phyloP scores from a whole-genome alignment of 768 basidiomycete species.

The Collybiopsis confluens region DNA sequence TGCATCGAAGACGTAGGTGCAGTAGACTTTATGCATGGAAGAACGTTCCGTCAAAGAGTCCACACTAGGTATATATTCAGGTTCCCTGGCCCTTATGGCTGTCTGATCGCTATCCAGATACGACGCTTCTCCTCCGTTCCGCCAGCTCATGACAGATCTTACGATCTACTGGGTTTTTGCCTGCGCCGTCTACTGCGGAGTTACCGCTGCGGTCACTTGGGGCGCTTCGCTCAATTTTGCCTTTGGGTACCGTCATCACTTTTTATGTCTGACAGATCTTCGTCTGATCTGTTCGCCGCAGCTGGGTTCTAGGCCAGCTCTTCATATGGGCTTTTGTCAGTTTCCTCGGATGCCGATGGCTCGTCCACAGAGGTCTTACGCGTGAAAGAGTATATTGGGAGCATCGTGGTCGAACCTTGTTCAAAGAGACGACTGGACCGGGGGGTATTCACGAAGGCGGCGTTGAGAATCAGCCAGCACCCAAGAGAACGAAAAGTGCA shows the following conservation, averaged over 20 bases:
- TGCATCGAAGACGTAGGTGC: conserved; percentile 26
- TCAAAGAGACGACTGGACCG: background rate
- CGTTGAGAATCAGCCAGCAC: background rate
- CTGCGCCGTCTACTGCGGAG: conserved; percentile 20
- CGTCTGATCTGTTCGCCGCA: no score
- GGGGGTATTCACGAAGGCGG: conserved; percentile 1
- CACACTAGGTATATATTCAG: conserved; percentile 19
- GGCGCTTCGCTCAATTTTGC: conserved; percentile 21
- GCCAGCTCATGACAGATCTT: conserved; percentile 19
- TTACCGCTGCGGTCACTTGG: conserved; percentile 27
- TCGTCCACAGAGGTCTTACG: conserved; percentile 16
- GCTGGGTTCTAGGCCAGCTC: conserved; percentile 20
- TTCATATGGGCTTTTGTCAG: conserved; percentile 21
- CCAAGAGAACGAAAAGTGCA: background rate
- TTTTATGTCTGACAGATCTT: no score
- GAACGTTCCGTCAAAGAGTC: conserved; percentile 19
- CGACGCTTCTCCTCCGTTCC: conserved; percentile 23
- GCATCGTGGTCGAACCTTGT: background rate
- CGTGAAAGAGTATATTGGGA: conserved; percentile 18
- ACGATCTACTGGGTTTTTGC: conserved; percentile 24
- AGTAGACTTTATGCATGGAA: conserved; percentile 25
- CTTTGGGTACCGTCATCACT: no score
- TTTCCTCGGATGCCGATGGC: conserved; percentile 16
- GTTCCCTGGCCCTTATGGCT: background rate
- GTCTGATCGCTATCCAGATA: conserved; percentile 12